Conservation (phyloP, 2,329 filamentous ascomycete genomes). For the Parafenestella ontariensis region DNA sequence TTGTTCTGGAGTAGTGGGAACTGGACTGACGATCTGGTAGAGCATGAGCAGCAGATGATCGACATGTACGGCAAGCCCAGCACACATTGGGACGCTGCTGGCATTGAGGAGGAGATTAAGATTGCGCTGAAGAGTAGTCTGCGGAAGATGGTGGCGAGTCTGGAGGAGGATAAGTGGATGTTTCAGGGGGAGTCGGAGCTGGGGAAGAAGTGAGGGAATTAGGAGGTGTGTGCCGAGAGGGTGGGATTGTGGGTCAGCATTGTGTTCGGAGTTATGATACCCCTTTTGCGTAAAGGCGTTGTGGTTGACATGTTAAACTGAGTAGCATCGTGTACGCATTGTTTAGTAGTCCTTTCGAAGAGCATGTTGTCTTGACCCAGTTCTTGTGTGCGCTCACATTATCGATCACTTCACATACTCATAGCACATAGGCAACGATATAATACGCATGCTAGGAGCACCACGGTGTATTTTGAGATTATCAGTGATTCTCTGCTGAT, state of each 20-base stretch:
- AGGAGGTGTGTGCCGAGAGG: background rate
- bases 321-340: background rate
- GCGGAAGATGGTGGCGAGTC: conserved; percentile 72
- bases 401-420: no score
- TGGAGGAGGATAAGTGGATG: conserved; percentile 91
- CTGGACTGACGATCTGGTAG: conserved; percentile 19
- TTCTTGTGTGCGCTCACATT: no score
- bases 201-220: conserved; percentile 14
- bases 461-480: no score
- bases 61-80: conserved; percentile 41
- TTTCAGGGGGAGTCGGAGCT: conserved; percentile 69
- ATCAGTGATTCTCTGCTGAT: no score
- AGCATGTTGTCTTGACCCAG: no score
- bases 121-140: conserved; percentile 67
- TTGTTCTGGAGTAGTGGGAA: no score
- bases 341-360: no score
- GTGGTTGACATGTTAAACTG: background rate
- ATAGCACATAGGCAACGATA: no score
- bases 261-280: conserved; percentile 2
- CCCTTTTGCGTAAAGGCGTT: background rate
- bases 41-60: conserved; percentile 44
- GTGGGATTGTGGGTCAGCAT: background rate
- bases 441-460: no score
- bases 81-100: conserved; percentile 36
- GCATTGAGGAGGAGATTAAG: conserved; percentile 52